A percentile compares a stretch with the other conserved stretches of the same genome.
These are phyloP conservation scores for Pyrenophora seminiperda DNA, from an alignment of 2,329 filamentous ascomycete genomes.

Conservation along the genomic window DNA sequence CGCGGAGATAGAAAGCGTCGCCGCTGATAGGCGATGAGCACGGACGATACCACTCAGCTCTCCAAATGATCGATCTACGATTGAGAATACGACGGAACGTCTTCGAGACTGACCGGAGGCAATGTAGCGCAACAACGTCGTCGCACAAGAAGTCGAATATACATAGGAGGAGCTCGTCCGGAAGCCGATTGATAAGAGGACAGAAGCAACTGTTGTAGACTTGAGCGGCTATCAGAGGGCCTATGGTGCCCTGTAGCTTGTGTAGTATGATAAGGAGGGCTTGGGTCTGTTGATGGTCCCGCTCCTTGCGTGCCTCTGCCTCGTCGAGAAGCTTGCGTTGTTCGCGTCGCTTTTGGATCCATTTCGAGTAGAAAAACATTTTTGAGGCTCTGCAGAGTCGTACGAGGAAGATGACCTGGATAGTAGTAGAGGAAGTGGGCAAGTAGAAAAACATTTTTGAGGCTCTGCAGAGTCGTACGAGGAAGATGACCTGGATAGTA, in stretches of 20 bases:
- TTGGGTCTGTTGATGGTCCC: not conserved
- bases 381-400: no score
- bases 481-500: no score
- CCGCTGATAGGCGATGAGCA: no score
- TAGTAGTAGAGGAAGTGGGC: no score
- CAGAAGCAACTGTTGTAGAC: constrained; percentile 27
- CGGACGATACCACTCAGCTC: not conserved
- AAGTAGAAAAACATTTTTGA: no score
- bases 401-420: no score
- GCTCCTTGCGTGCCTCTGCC: not conserved
- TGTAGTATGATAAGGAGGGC: not conserved
- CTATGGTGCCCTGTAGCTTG: constrained; percentile 17
- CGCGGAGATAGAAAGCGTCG: not conserved
- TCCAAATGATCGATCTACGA: no score
- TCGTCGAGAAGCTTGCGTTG: no score
- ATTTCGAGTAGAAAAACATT: no score
- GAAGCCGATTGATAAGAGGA: constrained; percentile 21
- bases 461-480: no score
- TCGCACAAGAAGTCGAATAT: constrained; percentile 18
- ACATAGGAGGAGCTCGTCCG: constrained; percentile 23
- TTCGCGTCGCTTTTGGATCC: no score
- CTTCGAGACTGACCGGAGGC: not conserved
- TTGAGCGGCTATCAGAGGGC: constrained; percentile 22
- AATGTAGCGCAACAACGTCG: not conserved
- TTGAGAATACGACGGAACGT: not conserved